Evolutionary conservation across 148 eudicot species (phyloP).

Genomic region (Amaranthus cruentus): DNA sequence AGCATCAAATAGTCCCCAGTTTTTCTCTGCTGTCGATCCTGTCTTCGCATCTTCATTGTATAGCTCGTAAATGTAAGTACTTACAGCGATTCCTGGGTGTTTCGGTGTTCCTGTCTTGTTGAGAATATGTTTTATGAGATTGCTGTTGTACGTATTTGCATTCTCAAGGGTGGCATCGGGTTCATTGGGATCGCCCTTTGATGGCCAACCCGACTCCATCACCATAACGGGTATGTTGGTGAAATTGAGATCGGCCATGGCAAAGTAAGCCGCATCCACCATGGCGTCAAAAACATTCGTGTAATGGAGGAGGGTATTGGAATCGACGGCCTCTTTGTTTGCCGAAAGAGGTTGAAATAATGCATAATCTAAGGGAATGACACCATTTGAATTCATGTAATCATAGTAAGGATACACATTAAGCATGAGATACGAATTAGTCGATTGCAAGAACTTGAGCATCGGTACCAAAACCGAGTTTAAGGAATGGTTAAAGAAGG

Average conservation of each 20-base stretch:
- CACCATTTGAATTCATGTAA: conserved; percentile 76
- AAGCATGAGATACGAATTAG: conserved; percentile 64
- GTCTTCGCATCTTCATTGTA: conserved; percentile 70
- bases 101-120: conserved; percentile 82
- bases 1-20: conserved; percentile 80
- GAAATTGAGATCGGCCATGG: conserved; percentile 71
- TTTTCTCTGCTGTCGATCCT: conserved; percentile 70
- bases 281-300: conserved; percentile 84
- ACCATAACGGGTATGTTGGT: conserved; percentile 77
- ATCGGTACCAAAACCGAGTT: conserved; percentile 56
- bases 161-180: conserved; percentile 71
- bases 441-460: conserved; percentile 65
- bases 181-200: conserved; percentile 69
- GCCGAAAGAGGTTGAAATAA: conserved; percentile 66
- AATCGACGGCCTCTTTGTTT: conserved; percentile 77
- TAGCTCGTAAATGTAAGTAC: conserved; percentile 81
- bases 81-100: conserved; percentile 62
- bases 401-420: conserved; percentile 79
- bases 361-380: conserved; percentile 80
- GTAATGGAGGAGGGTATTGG: conserved; percentile 78
- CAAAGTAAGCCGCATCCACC: conserved; percentile 83
- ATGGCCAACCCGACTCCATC: conserved; percentile 91
- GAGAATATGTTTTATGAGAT: conserved; percentile 59
- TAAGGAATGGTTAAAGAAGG: conserved; percentile 70
- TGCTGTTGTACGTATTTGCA: conserved; percentile 83